Base-by-base conservation (phyloP, 2,329 filamentous ascomycete genomes). In the Xylaria polymorpha region DNA sequence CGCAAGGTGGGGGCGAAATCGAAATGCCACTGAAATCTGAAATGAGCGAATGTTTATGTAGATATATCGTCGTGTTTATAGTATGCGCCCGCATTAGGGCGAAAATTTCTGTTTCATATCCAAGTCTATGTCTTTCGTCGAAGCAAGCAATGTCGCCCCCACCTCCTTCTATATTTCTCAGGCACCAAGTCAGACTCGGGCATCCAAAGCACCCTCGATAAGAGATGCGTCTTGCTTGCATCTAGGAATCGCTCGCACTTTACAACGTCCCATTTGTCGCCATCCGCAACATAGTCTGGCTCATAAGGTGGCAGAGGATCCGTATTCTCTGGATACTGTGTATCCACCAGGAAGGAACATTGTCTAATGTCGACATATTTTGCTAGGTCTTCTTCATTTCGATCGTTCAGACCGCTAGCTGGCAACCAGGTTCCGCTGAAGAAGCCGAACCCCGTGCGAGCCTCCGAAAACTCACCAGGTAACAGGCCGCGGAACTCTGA, bases 401-500 rank as follows among this genome's bases (percentile, higher is more conserved):
- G 88, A 78, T 97, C 94, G 78, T 99, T 99, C 90, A 99, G 93
- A 3, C 95, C 95, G 58, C 85, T 83, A 0, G 96, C 92, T 0
- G 91, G 87, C 66, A 93, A 83, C 89, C 94, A 97, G 1, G 94
- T 93, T n/a, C 94, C 94, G 51, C 92, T 88, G 81, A 92, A 93
- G 71, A 93, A 85, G 2, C 90, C 92, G 73, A 91, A 91, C 7
- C 90, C 90, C 18, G 82, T 87, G 22, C 85, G 84, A 1, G 90
- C 91, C 80, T 97, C 92, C 20, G 89, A 89, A 78, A 98, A 99
- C 76, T 97, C 92, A 1, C 96, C 96, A 0, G 96, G 96, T 4
- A 99, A 83, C 20, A 99, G 84, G 1, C 96, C 96, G 9, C 87
- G 87, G 80, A 99, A 99, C 72, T 96, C 94, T 74, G 93, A 97